A percentile compares a stretch with the other conserved stretches of the same genome.
phyloP scores from a whole-genome alignment of 306 rosid species.

The Malus fusca region DNA sequence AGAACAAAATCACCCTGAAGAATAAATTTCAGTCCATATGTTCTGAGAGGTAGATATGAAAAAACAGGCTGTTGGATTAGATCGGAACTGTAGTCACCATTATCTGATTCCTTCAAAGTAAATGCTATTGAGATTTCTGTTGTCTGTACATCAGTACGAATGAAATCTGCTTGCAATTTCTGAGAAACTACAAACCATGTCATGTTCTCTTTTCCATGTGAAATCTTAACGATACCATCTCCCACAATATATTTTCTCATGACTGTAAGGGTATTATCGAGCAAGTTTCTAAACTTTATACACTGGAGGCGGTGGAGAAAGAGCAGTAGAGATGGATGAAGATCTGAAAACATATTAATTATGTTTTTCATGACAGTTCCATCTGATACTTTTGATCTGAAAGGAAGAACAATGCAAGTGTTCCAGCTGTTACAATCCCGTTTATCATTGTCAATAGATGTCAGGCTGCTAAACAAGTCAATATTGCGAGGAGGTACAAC shows the following conservation, averaged over 20 bases:
- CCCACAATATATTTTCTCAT: conserved; percentile 77
- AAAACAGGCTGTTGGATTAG: conserved; percentile 79
- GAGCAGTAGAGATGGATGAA: conserved; percentile 83
- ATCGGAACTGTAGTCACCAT: conserved; percentile 50
- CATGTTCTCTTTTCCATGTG: conserved; percentile 73
- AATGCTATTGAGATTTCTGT: conserved; percentile 92
- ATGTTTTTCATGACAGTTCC: conserved; percentile 53
- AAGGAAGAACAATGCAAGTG: conserved; percentile 93
- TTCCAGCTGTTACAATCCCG: conserved; percentile 48
- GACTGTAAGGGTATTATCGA: conserved; percentile 54
- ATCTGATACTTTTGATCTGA: conserved; percentile 51
- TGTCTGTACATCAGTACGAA: conserved; percentile 51
- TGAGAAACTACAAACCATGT: conserved; percentile 80
- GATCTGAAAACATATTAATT: conserved; percentile 77
- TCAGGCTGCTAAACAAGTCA: conserved; percentile 50
- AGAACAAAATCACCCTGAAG: conserved; percentile 97
- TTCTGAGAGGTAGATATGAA: conserved; percentile 90
- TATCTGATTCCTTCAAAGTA: conserved; percentile 61
- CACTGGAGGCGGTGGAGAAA: conserved; percentile 93
- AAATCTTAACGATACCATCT: conserved; percentile 73
- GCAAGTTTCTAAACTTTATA: conserved; percentile 63
- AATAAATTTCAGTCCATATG: conserved; percentile 84
- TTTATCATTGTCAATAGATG: conserved; percentile 37
- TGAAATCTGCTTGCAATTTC: conserved; percentile 48
- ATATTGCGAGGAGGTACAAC: conserved; percentile 60